These are phyloP conservation scores for Ottelia alismoides DNA, from an alignment of 106 monocot genomes.

Conservation along the genomic window DNA sequence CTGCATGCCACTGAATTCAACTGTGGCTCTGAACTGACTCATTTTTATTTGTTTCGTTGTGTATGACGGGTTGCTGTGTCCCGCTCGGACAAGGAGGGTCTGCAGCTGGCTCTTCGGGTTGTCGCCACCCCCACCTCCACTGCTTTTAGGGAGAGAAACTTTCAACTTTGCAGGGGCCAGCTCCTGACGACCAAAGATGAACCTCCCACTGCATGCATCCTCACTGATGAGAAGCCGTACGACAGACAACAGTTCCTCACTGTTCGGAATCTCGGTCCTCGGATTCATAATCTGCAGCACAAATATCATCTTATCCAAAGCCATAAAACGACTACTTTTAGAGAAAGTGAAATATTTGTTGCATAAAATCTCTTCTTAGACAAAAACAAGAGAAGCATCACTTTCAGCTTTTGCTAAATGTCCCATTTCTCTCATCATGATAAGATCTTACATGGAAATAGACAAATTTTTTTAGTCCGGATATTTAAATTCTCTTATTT, in stretches of 20 bases:
- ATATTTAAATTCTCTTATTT: no score
- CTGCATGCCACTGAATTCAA: slow-evolving; percentile 91
- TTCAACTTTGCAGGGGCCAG: slow-evolving; percentile 38
- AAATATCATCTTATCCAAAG: no score
- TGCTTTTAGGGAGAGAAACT: slow-evolving; percentile 6
- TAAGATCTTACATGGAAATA: no score
- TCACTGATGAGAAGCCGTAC: slow-evolving; percentile 61
- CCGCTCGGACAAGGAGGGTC: slow-evolving; percentile 63
- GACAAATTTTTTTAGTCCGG: no score
- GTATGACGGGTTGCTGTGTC: slow-evolving; percentile 64
- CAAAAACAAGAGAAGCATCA: no score
- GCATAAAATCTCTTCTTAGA: no score
- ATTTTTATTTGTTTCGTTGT: slow-evolving; percentile 50
- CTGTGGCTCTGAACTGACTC: slow-evolving; percentile 54
- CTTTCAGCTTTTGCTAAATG: no score
- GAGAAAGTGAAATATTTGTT: no score
- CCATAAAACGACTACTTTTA: no score
- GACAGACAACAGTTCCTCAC: slow-evolving; percentile 60
- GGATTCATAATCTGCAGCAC: slow-evolving; percentile 90
- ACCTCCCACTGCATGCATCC: slow-evolving; percentile 70
- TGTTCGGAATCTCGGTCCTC: slow-evolving; percentile 42
- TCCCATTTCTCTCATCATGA: no score
- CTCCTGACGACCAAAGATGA: slow-evolving; percentile 75
- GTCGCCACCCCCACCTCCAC: slow-evolving; percentile 42
- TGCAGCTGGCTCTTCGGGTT: slow-evolving; percentile 84